Evolutionary conservation across 1,284 basidiomycete species (phyloP), one percentile per base, ranked within the genome.

Genomic region (Megacollybia platyphylla): DNA sequence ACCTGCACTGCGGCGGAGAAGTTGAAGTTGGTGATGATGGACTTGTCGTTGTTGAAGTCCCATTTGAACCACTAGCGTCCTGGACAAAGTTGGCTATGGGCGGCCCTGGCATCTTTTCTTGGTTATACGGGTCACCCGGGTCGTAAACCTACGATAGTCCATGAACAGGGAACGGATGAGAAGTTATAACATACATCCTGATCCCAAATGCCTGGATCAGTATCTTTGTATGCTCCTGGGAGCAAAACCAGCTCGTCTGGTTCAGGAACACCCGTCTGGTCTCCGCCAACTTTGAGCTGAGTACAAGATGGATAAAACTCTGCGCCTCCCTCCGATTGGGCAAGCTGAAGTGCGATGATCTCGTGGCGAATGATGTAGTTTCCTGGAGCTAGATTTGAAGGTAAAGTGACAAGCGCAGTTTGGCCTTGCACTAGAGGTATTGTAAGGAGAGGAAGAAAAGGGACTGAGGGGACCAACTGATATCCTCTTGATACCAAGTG

Each of bases 251-350:
- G 67, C 45, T 73, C 68, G 48, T 54, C 53, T 3, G 50, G 48
- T 1, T 51, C 52, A 1, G 77, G 68, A 0, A 46, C 52, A 28
- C 70, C 73, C 9, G 58, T 67, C n/a, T 67, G 68, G 15, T 57
- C 65, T 24, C 79, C 79, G 1, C 64, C 64, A 34, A 86, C 61
- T 18, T 51, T 62, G 46, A 86, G 52, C 53, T 85, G 83, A 2
- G 70, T 57, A 54, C 82, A 86, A 13, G 69, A 73, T 0, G 76
- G 74, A 55, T 85, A 86, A 63, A 81, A 84, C 59, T 85, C 81
- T 11, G 78, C 81, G n/a, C 75, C 76, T 5, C 73, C 72, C 0
- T 40, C 2, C 1, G 53, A 45, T 38, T 52, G 54, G 11, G 69
- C 83, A 32, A 72, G 63, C 48, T 86, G 83, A 11, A 85, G 70